Conservation (phyloP, 2,329 filamentous ascomycete genomes). For the Colletotrichum acutatum region DNA sequence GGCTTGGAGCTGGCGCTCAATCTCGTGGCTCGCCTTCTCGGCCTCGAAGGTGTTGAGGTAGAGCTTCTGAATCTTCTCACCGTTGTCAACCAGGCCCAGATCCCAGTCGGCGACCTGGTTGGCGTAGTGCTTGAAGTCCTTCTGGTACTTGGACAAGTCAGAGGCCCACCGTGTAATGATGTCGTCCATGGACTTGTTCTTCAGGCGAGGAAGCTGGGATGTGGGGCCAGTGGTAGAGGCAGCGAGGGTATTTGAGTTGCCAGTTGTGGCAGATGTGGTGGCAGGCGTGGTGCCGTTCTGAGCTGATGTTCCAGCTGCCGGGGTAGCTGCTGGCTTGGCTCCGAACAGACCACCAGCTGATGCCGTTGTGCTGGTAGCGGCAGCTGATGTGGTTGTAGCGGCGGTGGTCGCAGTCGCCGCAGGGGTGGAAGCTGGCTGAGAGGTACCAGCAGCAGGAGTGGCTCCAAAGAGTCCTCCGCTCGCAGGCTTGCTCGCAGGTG, state of each 20-base stretch:
- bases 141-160: conserved; percentile 94
- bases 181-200: conserved; percentile 99
- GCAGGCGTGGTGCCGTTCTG: conserved; percentile 38
- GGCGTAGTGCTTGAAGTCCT: conserved; percentile 93
- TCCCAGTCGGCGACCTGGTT: conserved; percentile 92
- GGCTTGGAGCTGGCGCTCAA: conserved; percentile 88
- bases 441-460: conserved; percentile 42
- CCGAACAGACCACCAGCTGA: conserved; percentile 47
- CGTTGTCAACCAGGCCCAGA: conserved; percentile 90
- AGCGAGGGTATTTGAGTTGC: conserved; percentile 60
- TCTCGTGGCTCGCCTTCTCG: conserved; percentile 90
- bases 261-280: conserved; percentile 27
- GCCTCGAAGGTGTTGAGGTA: conserved; percentile 94
- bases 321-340: conserved; percentile 44
- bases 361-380: conserved; percentile 43
- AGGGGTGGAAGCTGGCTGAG: conserved; percentile 43
- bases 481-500: conserved; percentile 47
- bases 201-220: conserved; percentile 88
- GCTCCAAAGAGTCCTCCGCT: conserved; percentile 45
- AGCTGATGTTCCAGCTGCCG: conserved; percentile 39
- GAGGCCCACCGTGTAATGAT: conserved; percentile 98
- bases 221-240: conserved; percentile 83
- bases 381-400: conserved; percentile 40
- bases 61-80: conserved; percentile 92
- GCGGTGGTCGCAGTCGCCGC: conserved; percentile 46